phyloP scores from a whole-genome alignment of 495 filamentous ascomycete genomes.

The Hyaloscypha hepaticicola region DNA sequence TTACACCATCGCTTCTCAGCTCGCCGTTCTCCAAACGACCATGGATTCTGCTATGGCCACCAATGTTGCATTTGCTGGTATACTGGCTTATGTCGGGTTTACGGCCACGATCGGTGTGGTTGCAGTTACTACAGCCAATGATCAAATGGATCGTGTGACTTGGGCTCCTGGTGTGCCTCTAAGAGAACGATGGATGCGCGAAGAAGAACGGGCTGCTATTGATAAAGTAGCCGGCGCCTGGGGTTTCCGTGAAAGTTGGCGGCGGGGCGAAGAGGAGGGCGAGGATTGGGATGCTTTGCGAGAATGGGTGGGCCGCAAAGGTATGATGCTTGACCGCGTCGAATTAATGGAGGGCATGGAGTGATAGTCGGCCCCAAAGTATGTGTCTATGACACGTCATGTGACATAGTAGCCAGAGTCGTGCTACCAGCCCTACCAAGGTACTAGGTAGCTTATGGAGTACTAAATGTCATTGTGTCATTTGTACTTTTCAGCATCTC shows the following conservation, averaged over 20 bases:
- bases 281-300: constrained; percentile 81
- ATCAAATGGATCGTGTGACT: constrained; percentile 89
- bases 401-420: neutral
- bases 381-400: neutral
- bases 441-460: no score
- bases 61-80: constrained; percentile 75
- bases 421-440: neutral
- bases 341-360: constrained; percentile 69
- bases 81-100: constrained; percentile 75
- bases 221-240: constrained; percentile 84
- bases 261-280: constrained; percentile 86
- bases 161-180: constrained; percentile 82
- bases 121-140: constrained; percentile 80
- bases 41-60: constrained; percentile 71
- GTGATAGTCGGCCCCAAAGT: constrained; percentile 3
- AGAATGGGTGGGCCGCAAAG: constrained; percentile 74
- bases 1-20: constrained; percentile 62
- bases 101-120: constrained; percentile 79
- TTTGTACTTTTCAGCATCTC: neutral
- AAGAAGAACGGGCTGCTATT: constrained; percentile 87
- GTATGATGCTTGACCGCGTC: constrained; percentile 85
- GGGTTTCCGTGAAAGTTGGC: constrained; percentile 80
- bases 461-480: neutral
- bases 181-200: constrained; percentile 81
- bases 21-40: constrained; percentile 61